phyloP scores from a whole-genome alignment of 129 eudicot species.

The Ambrosia artemisiifolia region DNA sequence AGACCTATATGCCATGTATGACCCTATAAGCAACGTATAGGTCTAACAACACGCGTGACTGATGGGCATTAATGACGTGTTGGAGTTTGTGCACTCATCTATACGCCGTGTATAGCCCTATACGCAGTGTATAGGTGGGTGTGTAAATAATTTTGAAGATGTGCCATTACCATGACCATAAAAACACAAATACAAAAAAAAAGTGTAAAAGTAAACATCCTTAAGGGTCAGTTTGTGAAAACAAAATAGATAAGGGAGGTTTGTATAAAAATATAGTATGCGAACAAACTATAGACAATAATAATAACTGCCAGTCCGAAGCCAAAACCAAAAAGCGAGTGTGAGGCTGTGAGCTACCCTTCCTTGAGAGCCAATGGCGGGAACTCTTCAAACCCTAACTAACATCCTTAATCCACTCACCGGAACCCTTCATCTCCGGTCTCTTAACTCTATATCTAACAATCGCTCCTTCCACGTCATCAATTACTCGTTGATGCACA shows the following conservation, averaged over 20 bases:
- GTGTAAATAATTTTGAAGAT: too few species aligned
- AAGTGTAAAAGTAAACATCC: not conserved
- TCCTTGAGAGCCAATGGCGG: slow-evolving; percentile 47
- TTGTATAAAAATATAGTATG: not conserved
- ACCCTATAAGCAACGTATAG: too few species aligned
- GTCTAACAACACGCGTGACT: too few species aligned
- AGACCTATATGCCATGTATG: too few species aligned
- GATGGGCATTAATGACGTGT: too few species aligned
- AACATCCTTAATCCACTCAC: slow-evolving; percentile 24
- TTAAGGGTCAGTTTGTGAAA: not conserved
- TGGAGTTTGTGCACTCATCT: too few species aligned
- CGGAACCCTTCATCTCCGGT: slow-evolving; percentile 31
- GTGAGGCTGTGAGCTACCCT: slow-evolving; percentile 21
- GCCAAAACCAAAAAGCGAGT: slow-evolving; percentile 6
- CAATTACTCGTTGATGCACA: slow-evolving; percentile 22
- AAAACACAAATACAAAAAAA: not conserved
- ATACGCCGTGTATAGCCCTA: too few species aligned
- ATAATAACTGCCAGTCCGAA: slow-evolving; percentile 13
- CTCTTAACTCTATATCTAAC: not conserved
- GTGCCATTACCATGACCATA: too few species aligned
- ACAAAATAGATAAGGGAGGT: not conserved
- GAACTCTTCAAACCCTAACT: slow-evolving; percentile 39
- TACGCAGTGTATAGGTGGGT: too few species aligned
- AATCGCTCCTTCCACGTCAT: not conserved
- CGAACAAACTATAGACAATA: not conserved